Base-by-base conservation (phyloP, 129 eudicot species). In the Scalesia atractyloides region DNA sequence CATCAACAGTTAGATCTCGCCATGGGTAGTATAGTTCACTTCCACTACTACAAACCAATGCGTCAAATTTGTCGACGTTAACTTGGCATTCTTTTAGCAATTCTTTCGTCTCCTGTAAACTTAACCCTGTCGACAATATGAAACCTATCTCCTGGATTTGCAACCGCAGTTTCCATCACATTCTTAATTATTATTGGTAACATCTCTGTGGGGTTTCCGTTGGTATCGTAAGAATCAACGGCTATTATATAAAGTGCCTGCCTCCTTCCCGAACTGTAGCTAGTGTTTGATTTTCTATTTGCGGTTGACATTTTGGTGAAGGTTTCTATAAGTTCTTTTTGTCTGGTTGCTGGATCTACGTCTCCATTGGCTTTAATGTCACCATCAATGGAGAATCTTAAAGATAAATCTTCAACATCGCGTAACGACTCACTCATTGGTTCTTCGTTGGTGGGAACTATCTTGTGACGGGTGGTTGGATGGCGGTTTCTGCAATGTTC, bases 221-320 rank as follows among this genome's bases (percentile, higher is more conserved):
- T 67, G 34, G 73, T 69, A 48, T 84, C 64, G 47, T 86, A 89
- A 53, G 86, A 80, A 77, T 89, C 96, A 57, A 82, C 72, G 50
- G 96, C 96, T 9, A 89, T 64, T 59, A 84, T 77, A 65, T 77
- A 89, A 30, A 89, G 75, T 61, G 73, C 67, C 18, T 86, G 83
- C 73, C 92, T 84, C 81, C 88, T 89, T 82, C 96, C 96, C 15
- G 96, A 92, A 68, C 78, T 82, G 77, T 86, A 86, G 80, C n/a
- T 84, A 47, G 68, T 60, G 66, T 64, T 62, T 17, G 92, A 39
- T 66, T 84, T 82, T 17, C 81, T 78, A 58, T 71, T 78, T 50
- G 81, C 10, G 66, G 67, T 52, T 0, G 86, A 72, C 85, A 78
- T 86, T 63, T 73, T 81, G 15, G 89, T 80, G 71, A 89, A 73